A percentile compares a stretch with the other conserved stretches of the same genome.
These are phyloP conservation scores for Fremontodendron californicum DNA, from an alignment of 345 rosid species.

Conservation along the genomic window DNA sequence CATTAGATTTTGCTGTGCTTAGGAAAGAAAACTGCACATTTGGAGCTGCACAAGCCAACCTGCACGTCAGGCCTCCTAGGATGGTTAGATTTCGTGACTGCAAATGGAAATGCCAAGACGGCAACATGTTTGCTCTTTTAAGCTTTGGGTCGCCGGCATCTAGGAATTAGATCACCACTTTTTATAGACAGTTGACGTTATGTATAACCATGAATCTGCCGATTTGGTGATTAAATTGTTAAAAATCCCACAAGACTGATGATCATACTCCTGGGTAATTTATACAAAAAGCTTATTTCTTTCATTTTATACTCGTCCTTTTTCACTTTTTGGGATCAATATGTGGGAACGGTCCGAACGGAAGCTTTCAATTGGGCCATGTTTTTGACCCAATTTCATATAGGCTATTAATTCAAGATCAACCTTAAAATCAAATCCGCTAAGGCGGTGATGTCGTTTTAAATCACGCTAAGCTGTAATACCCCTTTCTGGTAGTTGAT, in stretches of 20 bases:
- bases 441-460: no score
- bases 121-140: constrained; percentile 35
- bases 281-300: neutral
- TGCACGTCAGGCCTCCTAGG: constrained; percentile 32
- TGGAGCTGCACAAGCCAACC: constrained; percentile 43
- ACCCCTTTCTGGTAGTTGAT: neutral
- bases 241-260: neutral
- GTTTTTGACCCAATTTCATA: no score
- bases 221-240: neutral
- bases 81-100: constrained; percentile 52
- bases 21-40: constrained; percentile 47
- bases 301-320: neutral
- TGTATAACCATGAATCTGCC: neutral
- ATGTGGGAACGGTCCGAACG: neutral
- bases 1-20: constrained; percentile 36
- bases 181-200: neutral
- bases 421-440: no score
- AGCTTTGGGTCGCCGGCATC: neutral
- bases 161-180: neutral
- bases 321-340: neutral
- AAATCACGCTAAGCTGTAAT: no score
- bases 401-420: no score
- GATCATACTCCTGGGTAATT: neutral
- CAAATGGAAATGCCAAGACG: constrained; percentile 55
- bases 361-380: no score